Base-by-base conservation (phyloP, 1,284 basidiomycete species). In the Amylostereum chailletii region DNA sequence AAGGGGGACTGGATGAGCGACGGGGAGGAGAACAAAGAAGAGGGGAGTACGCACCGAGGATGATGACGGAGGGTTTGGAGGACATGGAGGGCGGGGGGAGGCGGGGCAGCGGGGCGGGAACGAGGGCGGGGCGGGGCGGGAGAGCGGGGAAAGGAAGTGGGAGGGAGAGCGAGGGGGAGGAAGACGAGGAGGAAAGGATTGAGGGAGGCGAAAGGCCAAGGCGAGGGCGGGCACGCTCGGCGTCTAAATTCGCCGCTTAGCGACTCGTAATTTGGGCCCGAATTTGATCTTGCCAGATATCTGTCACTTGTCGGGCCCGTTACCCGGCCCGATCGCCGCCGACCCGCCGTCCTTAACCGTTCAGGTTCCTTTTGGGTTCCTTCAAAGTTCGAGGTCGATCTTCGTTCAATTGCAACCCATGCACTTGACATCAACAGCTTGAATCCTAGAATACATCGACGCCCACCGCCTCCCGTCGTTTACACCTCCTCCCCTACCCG, bases 51-150 rank as follows among this genome's bases (percentile, higher is more conserved):
- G 58, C 56, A 91, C 90, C 90, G 57, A 91, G 83, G 57, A 93
- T 86, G 58, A 92, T 75, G 33, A 79, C 89, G 65, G 67, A 80
- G n/a, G 86, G 85, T 64, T 82, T 86, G 44, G 62, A 64, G 46
- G 70, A 63, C 69, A 71, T 71, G 46, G 47, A 34, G 47, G 46
- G 51, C 53, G 51, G 45, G 40, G 40, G 50, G 51, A 45, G 43
- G 42, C 41, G 44, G 45, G 48, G 44, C 37, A 45, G 38, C 19
- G 53, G 34, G 46, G 38, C 37, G 31, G 48, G 39, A 48, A 34
- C 33, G 19, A 19, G 19, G 19, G 19, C 19, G 19, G 31, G 52
- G 50, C 40, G 47, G 50, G 51, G 44, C 39, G 32, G 49, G 46
- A 49, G 47, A 36, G 19, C 19, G 19, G 19, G 19, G 19, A 49